Percentiles rank a stretch among this genome's conserved stretches.
Evolutionary conservation across 139 green algal genomes (phyloP).

Genomic region (Haematococcus lacustris): DNA sequence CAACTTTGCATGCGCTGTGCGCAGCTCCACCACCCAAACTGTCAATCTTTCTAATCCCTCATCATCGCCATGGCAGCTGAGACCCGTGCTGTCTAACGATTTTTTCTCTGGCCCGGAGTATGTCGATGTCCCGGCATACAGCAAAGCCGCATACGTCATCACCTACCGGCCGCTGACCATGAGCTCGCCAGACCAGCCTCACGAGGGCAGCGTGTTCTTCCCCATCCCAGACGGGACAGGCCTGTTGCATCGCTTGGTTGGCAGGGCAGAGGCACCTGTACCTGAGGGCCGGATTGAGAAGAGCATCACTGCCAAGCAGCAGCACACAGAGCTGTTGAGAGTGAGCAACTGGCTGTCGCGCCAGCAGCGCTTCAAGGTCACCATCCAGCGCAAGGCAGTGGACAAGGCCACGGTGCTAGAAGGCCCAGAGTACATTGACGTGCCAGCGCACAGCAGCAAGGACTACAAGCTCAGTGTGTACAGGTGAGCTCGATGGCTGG

Average conservation of each 20-base stretch:
- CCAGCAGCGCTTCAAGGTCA: conserved; percentile 62
- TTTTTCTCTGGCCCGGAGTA: conserved; percentile 64
- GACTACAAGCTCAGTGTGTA: conserved; percentile 62
- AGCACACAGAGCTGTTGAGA: conserved; percentile 44
- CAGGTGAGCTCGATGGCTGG: too few relatives aligned
- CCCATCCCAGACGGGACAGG: conserved; percentile 69
- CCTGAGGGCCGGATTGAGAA: conserved; percentile 39
- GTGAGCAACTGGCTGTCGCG: conserved; percentile 71
- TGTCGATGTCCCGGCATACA: conserved; percentile 36
- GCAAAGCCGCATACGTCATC: conserved; percentile 50
- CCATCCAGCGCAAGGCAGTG: conserved; percentile 10
- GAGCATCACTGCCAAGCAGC: conserved; percentile 44
- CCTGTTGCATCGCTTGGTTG: conserved; percentile 51
- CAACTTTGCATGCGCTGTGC: conserved; percentile 49
- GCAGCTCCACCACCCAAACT: conserved; percentile 25
- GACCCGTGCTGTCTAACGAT: conserved; percentile 51
- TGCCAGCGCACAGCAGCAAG: conserved; percentile 47
- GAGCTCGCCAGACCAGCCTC: conserved; percentile 24
- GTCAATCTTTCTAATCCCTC: conserved; percentile 57
- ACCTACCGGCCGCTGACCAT: conserved; percentile 65
- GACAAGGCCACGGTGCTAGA: conserved; percentile 35
- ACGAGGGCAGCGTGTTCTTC: conserved; percentile 73
- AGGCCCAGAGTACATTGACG: conserved; percentile 54
- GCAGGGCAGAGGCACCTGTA: conserved; percentile 31
- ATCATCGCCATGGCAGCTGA: conserved; percentile 49